Base-by-base conservation (phyloP, 2,329 filamentous ascomycete species). In the Diaporthe batatas region DNA sequence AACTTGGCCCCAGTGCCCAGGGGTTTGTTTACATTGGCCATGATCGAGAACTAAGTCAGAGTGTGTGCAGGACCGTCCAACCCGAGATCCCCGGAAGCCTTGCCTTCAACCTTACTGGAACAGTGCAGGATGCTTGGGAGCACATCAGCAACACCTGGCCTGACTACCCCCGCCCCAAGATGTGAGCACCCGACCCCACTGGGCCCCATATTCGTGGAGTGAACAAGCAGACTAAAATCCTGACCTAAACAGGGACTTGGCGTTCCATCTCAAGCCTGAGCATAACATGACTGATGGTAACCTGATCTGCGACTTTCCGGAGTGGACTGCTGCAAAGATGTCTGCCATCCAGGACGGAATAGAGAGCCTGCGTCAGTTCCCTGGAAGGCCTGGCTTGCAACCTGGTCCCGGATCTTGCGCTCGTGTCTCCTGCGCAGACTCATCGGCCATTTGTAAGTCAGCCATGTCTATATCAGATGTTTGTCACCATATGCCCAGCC, bases 391-490 rank as follows among this genome's bases (percentile, higher is more conserved):
- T 16, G 29, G 51, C n/a, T 34, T 58, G 29, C 32, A 29, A 11
- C 70, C 70, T 25, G 53, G 70, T 16, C 70, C 70, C 2, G 32
- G 62, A 34, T 36, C 49, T 6, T 72, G 70, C 18, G 70, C 53
- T 5, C 70, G 70, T 23, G 70, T 72, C 16, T 72, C 70, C 6
- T 72, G 70, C 42, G 53, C 62, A 14, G 39, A 21, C 14, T 25
- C 47, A 1, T 36, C 70, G 4, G 70, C 62, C 12, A 68, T 72
- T 14, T 72, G 70, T 32, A 29, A 51, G 49, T 36, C n/a, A 16
- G 21, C 5, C 14, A 0, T 6, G 12, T n/a, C 6, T 6, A 39
- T 39, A 5, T 36, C 10, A 10, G 3, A 59, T 18, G 4, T 25
- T 36, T 16, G 25, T 14, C 23, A 54, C 8, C 1, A 18, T 32